phyloP scores from a whole-genome alignment of 805 yeast species.

The Hanseniaspora meyeri region DNA sequence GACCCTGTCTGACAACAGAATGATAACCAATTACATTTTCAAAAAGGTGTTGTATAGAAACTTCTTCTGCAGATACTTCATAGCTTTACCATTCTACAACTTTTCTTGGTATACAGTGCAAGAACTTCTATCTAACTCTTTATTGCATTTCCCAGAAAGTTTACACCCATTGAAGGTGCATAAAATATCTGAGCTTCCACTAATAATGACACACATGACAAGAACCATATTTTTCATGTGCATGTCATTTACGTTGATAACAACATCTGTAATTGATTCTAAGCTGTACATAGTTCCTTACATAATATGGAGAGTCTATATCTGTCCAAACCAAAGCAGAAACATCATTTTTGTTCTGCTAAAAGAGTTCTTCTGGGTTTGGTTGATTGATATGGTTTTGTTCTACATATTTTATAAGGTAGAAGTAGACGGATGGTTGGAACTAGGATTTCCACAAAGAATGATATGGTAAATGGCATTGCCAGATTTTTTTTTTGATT shows the following conservation, averaged over 20 bases:
- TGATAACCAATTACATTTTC: constrained; percentile 79
- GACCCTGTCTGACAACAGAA: constrained; percentile 85
- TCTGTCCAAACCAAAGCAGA: constrained; percentile 31
- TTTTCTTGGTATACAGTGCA: constrained; percentile 33
- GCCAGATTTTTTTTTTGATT: background rate
- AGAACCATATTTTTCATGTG: constrained; percentile 42
- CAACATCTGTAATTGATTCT: constrained; percentile 90
- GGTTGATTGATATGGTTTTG: constrained; percentile 41
- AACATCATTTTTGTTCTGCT: constrained; percentile 17
- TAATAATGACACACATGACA: constrained; percentile 36
- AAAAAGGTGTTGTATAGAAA: constrained; percentile 42
- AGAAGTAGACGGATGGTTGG: constrained; percentile 52
- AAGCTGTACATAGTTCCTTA: constrained; percentile 80
- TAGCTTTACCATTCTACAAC: constrained; percentile 61
- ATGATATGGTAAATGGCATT: background rate
- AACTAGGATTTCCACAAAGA: constrained; percentile 45
- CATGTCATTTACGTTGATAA: constrained; percentile 51
- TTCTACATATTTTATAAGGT: constrained; percentile 44
- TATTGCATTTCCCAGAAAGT: constrained; percentile 27
- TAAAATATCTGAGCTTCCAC: constrained; percentile 27
- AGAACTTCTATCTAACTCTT: constrained; percentile 28
- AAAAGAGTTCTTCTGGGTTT: constrained; percentile 52
- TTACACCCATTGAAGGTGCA: constrained; percentile 30
- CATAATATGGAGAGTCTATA: constrained; percentile 56
- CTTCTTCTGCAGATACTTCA: constrained; percentile 35